These are phyloP conservation scores for Silybum marianum DNA, from an alignment of 129 eudicot genomes.

Conservation along the genomic window DNA sequence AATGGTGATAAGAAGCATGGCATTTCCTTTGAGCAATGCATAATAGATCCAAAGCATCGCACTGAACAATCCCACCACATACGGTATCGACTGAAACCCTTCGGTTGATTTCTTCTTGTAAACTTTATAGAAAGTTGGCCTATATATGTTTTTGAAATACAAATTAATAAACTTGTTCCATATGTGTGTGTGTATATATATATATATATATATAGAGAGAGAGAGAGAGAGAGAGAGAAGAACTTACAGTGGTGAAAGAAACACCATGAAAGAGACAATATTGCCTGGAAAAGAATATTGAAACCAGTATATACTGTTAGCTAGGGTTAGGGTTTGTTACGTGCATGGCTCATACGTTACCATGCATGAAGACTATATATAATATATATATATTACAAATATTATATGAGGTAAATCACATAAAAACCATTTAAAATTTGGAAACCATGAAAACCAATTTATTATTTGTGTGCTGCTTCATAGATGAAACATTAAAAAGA, in stretches of 20 bases:
- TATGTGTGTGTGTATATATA: neutral
- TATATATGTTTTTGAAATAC: neutral
- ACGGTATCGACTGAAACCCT: constrained; percentile 84
- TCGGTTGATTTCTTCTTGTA: constrained; percentile 86
- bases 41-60: constrained; percentile 90
- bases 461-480: neutral
- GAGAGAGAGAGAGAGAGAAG: neutral
- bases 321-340: neutral
- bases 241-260: constrained; percentile 81
- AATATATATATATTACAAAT: neutral
- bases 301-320: neutral
- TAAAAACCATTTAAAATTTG: neutral
- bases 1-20: constrained; percentile 74
- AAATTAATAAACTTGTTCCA: neutral
- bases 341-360: constrained; percentile 9
- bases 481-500: neutral
- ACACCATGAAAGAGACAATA: constrained; percentile 70
- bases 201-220: neutral
- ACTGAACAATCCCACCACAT: constrained; percentile 77
- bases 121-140: constrained; percentile 82
- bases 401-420: neutral
- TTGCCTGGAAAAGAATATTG: constrained; percentile 49
- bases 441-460: neutral
- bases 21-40: constrained; percentile 66
- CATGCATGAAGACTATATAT: constrained; percentile 23